Base-by-base conservation (phyloP, 345 rosid species). In the Syzygium oleosum region DNA sequence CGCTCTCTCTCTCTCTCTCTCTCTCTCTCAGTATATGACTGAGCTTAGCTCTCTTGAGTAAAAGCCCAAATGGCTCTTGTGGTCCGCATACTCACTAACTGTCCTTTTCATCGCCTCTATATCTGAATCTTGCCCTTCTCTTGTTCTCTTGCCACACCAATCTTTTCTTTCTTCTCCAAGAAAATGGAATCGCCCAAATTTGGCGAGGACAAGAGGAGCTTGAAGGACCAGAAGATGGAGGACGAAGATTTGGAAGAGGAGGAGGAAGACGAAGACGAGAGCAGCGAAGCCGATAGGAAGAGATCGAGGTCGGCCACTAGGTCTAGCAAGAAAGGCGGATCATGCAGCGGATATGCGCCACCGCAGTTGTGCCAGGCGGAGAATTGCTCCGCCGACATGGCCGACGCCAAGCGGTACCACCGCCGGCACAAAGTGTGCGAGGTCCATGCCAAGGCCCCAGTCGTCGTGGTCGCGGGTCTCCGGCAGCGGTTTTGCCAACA, bases 401-500 rank as follows among this genome's bases (percentile, higher is more conserved):
- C 90, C 51, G 91, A 79, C 52, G 99, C 98, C 53, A 94, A 93
- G 94, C 86, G 89, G 59, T 98, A 98, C 90, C 98, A 98, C 84
- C 91, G 89, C 88, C 94, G 99, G 52, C 99, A 98, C 90, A 98
- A 93, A 90, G 99, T 98, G 41, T 98, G 99, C 51, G 97, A 98
- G 89, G 55, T 77, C 89, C 99, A 98, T 56, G 96, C 99, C 90
- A 98, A 94, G 91, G 95, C 96, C 86, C 49, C 96, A 9, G 83
- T 80, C 31, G 99, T 92, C 56, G 89, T 78, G 84, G 92, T 98
- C 85, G 91, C 89, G 43, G 99, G 96, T 61, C 88, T 89, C 84
- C 95, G 91, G 14, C 95, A 95, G 89, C 98, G 99, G 86, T 98
- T 98, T 88, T 98, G 99, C 92, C 99, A 98, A 90, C 99, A 96